Evolutionary conservation across 73 alveolate genomes (phyloP), one percentile per base, ranked within the genome.

Genomic region (Paramecium caudatum): DNA sequence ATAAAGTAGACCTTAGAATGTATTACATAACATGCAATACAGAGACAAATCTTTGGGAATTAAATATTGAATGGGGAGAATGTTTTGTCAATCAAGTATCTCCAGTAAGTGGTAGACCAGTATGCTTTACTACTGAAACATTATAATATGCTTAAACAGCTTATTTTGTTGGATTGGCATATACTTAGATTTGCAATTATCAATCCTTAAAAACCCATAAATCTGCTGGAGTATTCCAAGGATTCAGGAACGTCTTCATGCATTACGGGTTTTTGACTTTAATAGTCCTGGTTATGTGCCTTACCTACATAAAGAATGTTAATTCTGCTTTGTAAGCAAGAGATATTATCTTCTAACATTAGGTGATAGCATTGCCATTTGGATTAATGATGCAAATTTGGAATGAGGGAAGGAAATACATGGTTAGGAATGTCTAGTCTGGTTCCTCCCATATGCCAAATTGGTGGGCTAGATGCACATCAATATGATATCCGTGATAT

Each of bases 111-210:
- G 80, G 81, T 1, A 33, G 50, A 16, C 49, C 81, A 5, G 93
- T 94, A 23, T 97, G 99, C 90, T 97, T 94, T 91, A 90, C 97
- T 37, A 88, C 96, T 61, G 99, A 97, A 69, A 99, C 99, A 39
- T 69, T 95, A 33, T 80, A 93, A 85, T 96, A 95, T 94, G 98
- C 98, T 25, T 95, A 96, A 78, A 90, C 96, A 5, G 98, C 98
- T 17, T 97, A 82, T 90, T 92, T 95, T 37, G 82, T 92, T 17
- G 95, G 98, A 13, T 93, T 94, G 15, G 97, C 96, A 17, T 55
- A 83, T 43, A 82, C 94, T 69, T 95, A 96, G 84, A 69, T 91
- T 82, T 94, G 96, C 1, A 95, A 96, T 68, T 91, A 93, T 12
- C 62, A 95, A 45, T 82, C 91, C 91, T 91, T 95, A 91, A 95